Conservation (phyloP, 148 eudicot genomes). For the Bassia scoparia region DNA sequence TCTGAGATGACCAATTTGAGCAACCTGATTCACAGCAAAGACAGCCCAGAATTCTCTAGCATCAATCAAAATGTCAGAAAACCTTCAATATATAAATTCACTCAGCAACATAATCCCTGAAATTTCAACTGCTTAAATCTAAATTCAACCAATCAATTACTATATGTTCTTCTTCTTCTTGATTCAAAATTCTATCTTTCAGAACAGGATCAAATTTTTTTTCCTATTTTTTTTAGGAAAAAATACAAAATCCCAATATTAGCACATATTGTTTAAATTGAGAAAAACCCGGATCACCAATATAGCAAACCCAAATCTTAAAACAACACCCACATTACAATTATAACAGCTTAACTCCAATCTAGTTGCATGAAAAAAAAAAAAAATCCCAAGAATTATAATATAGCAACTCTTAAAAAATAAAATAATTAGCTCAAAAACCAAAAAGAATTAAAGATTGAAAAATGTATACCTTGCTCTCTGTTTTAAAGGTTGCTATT, state of each 20-base stretch:
- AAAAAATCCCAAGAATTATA: neutral
- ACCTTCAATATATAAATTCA: constrained; percentile 17
- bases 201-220: constrained; percentile 2
- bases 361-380: neutral
- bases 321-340: constrained; percentile 11
- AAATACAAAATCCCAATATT: constrained; percentile 26
- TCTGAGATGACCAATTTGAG: constrained; percentile 14
- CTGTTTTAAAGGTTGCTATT: constrained; percentile 4
- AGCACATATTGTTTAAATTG: constrained; percentile 18
- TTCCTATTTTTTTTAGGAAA: neutral
- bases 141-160: constrained; percentile 9
- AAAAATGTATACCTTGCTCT: neutral
- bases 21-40: constrained; percentile 24
- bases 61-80: constrained; percentile 20
- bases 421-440: neutral
- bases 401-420: neutral
- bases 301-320: constrained; percentile 15
- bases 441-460: neutral
- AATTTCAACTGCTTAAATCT: neutral
- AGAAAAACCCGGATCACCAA: constrained; percentile 46
- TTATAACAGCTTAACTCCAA: constrained; percentile 1
- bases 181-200: constrained; percentile 15
- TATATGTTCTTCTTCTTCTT: neutral
- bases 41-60: constrained; percentile 19
- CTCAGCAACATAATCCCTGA: constrained; percentile 9